Conservation (phyloP, 139 green algal species). For the Monoraphidium neglectum region DNA sequence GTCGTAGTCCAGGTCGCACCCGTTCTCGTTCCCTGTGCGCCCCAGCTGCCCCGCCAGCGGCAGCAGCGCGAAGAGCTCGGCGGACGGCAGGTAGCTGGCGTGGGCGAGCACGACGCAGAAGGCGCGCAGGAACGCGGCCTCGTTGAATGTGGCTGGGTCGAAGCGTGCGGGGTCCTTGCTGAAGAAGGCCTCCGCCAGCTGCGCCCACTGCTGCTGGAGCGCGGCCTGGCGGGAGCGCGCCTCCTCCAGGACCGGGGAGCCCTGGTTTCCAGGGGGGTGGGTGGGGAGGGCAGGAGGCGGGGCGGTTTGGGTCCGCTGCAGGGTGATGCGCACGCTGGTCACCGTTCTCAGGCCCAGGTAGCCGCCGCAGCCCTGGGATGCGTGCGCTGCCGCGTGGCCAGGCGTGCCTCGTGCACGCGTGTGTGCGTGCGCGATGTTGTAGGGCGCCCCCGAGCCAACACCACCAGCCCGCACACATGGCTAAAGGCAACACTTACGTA, state of each 20-base stretch:
- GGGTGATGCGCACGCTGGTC: too few species aligned
- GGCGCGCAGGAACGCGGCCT: conserved; percentile 66
- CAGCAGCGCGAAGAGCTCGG: conserved; percentile 90
- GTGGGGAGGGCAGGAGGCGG: too few species aligned
- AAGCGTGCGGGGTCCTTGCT: conserved; percentile 35
- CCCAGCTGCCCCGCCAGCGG: conserved; percentile 54
- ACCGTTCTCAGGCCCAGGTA: too few species aligned
- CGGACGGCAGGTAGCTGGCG: conserved; percentile 82
- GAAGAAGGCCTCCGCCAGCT: conserved; percentile 37
- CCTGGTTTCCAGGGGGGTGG: conserved; percentile 39
- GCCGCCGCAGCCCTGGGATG: too few species aligned
- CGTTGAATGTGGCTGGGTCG: conserved; percentile 45
- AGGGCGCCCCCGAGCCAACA: too few species aligned
- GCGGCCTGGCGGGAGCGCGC: conserved; percentile 37
- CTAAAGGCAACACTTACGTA: too few species aligned
- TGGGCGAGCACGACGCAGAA: conserved; percentile 84
- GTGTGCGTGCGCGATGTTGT: too few species aligned
- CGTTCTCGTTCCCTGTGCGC: conserved; percentile 59
- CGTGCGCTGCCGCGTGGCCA: too few species aligned
- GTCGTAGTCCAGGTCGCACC: conserved; percentile 83
- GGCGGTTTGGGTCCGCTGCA: too few species aligned
- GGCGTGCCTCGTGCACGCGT: too few species aligned
- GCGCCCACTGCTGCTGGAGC: conserved; percentile 66
- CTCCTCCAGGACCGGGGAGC: conserved; percentile 44
- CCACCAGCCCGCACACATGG: too few species aligned